Evolutionary conservation across 345 rosid genomes (phyloP), one percentile per base, ranked within the genome.

Genomic region (Nephelium lappaceum): DNA sequence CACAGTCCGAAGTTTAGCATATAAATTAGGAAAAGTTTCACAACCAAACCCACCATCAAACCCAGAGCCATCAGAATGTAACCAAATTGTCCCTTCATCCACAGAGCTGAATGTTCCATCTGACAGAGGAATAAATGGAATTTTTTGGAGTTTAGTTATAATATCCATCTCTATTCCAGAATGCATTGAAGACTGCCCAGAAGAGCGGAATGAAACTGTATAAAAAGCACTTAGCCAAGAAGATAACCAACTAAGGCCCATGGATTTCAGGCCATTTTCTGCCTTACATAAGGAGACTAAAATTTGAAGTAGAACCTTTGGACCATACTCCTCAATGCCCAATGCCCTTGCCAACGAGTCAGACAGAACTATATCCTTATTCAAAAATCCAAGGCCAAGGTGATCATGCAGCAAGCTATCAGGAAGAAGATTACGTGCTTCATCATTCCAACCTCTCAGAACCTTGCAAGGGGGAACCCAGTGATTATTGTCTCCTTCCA

Each of bases 391-490:
- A 77, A 95, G 89, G 74, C 95, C 97, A 71, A 95, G 94, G 84
- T 90, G 95, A 78, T 91, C 88, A 67, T 84, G 84, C 67, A 95
- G 95, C 79, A 95, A 83, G 70, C 75, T 77, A 77, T 86, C 90
- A 42, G 90, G 87, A 60, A 95, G 83, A 84, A 95, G 86, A 82
- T 36, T 42, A 69, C 78, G 86, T 61, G 91, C 90, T 60, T 86
- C 87, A 79, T 90, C 90, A 83, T 84, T 90, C 99, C 99, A 95
- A 71, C 93, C 90, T 87, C 95, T 87, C 36, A 95, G 83, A 78
- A 91, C 99, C 84, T 84, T 92, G 88, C 98, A 90, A 3, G 99
- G 97, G 72, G 93, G 97, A 75, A 89, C 96, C 99, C 97, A 92
- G 16, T 84, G 82, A 67, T 81, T 80, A 77, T 83, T 76, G 70